Evolutionary conservation across 164 flowering plant genomes (phyloP), one percentile per base, ranked within the genome.

Genomic region (Buxus sempervirens): DNA sequence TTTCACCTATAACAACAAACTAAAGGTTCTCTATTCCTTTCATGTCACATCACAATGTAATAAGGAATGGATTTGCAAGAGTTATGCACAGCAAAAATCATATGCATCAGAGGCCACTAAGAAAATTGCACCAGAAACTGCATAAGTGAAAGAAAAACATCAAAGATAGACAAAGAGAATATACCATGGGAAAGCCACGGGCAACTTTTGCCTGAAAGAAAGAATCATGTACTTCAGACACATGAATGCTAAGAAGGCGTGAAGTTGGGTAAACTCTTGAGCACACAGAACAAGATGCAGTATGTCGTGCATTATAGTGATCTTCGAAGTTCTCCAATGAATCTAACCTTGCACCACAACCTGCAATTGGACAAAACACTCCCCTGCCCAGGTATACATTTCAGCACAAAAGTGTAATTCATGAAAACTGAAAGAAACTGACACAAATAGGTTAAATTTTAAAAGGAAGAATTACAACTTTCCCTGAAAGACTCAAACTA

Each of bases 181-280:
- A 59, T 90, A 95, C 99, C 97, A 92, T 81, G 21, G 88, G 79
- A 87, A 64, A 85, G 36, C 97, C 97, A 48, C 96, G 90, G 15
- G 97, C 96, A 82, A 86, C 97, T 80, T 95, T 95, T 55, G 97
- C 99, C 69, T 86, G 96, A 72, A 95, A 92, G 78, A 89, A 95
- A 55, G 97, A 95, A 78, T 92, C 99, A 70, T 95, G 99, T 25
- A 86, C 87, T 81, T 95, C 99, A 51, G 99, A 95, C n/a, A 95
- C 80, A 71, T 95, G 99, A 60, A 95, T 83, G 71, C 97, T 87
- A 51, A 95, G 96, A 70, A 95, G 72, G 60, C 90, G 90, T 9
- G 94, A 82, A 51, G 97, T 95, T 19, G 99, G 97, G 75, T 84
- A 95, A 22, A 88, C 90, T 83, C 97, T 88, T 12, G 88, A 86